A percentile compares a stretch with the other conserved stretches of the same genome.
Evolutionary conservation across 2,329 filamentous ascomycete genomes (phyloP).

Genomic region (Aspergillus piperis): DNA sequence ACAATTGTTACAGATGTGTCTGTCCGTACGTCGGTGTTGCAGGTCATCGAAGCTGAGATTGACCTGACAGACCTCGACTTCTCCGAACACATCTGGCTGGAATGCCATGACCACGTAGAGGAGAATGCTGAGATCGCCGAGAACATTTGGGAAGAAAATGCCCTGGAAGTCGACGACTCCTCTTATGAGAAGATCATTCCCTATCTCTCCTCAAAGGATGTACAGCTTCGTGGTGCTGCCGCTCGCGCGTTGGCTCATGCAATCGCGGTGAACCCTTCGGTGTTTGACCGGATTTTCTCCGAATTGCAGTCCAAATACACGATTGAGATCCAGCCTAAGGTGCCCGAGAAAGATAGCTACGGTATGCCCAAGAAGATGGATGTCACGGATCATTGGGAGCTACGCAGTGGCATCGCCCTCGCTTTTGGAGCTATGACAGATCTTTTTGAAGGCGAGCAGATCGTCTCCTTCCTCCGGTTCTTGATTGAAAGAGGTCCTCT

Average conservation of each 20-base stretch:
- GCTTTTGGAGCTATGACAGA: constrained; percentile 80
- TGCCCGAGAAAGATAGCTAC: constrained; percentile 84
- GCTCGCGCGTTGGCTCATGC: constrained; percentile 79
- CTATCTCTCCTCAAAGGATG: constrained; percentile 78
- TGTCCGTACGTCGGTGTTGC: constrained; percentile 81
- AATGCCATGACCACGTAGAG: constrained; percentile 83
- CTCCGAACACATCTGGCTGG: constrained; percentile 90
- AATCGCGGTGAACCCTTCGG: constrained; percentile 60
- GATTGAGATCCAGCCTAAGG: constrained; percentile 77
- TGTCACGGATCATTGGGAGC: constrained; percentile 85
- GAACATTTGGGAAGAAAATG: constrained; percentile 95
- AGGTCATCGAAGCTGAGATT: constrained; percentile 87
- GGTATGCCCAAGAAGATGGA: constrained; percentile 93
- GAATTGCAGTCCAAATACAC: constrained; percentile 71
- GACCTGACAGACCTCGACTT: constrained; percentile 86
- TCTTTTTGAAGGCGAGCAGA: constrained; percentile 66
- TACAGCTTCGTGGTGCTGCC: constrained; percentile 78
- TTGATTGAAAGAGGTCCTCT: constrained; percentile 83
- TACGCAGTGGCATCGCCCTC: constrained; percentile 82
- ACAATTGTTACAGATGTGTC: constrained; percentile 75
- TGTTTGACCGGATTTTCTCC: constrained; percentile 63
- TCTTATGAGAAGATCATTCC: constrained; percentile 69
- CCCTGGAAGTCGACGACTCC: constrained; percentile 67
- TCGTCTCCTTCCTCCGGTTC: constrained; percentile 80
- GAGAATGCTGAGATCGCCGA: constrained; percentile 82